Evolutionary conservation across 208 protist genomes (phyloP).

Genomic region (Leishmania gerbilli): DNA sequence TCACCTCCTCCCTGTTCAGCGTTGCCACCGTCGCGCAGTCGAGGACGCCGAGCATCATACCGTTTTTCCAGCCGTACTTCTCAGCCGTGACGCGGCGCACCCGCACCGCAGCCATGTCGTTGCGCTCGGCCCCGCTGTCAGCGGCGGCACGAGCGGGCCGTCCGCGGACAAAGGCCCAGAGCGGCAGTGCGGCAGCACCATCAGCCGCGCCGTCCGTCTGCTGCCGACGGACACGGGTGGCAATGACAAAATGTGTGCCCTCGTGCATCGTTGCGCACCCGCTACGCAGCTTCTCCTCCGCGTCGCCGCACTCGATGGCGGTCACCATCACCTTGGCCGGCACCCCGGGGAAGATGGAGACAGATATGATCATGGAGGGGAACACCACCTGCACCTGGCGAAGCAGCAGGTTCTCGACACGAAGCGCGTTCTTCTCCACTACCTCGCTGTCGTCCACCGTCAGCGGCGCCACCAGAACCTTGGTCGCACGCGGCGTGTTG

Average conservation of each 20-base stretch:
- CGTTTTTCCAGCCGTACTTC: conserved; percentile 51
- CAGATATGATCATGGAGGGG: conserved; percentile 70
- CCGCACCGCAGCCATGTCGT: conserved; percentile 4
- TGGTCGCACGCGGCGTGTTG: conserved; percentile 46
- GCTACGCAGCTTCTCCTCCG: conserved; percentile 28
- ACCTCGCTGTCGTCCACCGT: conserved; percentile 93
- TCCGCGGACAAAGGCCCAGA: conserved; percentile 66
- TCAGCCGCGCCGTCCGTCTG: conserved; percentile 8
- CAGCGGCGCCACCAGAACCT: conserved; percentile 77
- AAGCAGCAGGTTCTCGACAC: conserved; percentile 83
- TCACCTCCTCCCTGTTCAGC: conserved; percentile 56
- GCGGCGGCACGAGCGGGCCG: conserved; percentile 14
- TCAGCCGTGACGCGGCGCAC: conserved; percentile 35
- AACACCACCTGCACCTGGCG: conserved; percentile 88
- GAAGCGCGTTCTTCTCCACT: conserved; percentile 87
- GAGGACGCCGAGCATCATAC: conserved; percentile 45
- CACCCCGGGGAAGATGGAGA: conserved; percentile 66
- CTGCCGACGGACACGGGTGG: conserved; percentile 56
- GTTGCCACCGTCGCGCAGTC: conserved; percentile 57
- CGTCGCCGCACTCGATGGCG: conserved; percentile 56
- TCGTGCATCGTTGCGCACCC: conserved; percentile 82
- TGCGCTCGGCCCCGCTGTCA: background rate
- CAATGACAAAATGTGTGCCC: conserved; percentile 86
- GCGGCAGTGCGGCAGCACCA: conserved; percentile 10
- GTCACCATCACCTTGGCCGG: conserved; percentile 67